Evolutionary conservation across 441 rosid species (phyloP).

Genomic region (Pelargonium fulgidum): DNA sequence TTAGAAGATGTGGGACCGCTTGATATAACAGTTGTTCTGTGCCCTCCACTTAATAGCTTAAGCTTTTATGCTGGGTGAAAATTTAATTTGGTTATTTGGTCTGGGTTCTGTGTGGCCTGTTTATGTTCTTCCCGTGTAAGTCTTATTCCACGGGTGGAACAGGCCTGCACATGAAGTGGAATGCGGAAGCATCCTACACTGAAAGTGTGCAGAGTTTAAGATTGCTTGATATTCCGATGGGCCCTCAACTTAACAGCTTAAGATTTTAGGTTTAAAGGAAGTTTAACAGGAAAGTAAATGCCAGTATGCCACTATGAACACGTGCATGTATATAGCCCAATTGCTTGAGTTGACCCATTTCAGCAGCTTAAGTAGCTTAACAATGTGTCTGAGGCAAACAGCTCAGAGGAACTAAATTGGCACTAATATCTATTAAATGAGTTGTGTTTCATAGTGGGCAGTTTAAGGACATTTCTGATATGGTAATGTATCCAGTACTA

Average conservation of each 20-base stretch:
- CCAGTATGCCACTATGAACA: too few species aligned
- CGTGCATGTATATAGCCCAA: not conserved
- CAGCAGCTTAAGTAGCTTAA: not conserved
- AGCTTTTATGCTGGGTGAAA: too few species aligned
- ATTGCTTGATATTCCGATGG: conserved; percentile 7
- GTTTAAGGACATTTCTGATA: not conserved
- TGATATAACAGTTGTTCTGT: too few species aligned
- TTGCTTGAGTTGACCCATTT: not conserved
- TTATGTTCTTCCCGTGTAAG: too few species aligned
- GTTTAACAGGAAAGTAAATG: not conserved
- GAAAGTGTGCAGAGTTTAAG: too few species aligned
- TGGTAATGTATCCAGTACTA: not conserved
- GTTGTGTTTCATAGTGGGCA: not conserved
- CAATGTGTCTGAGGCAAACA: not conserved
- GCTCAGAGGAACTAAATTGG: not conserved
- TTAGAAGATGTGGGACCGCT: too few species aligned
- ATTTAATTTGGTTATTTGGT: too few species aligned
- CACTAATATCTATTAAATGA: not conserved
- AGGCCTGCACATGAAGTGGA: too few species aligned
- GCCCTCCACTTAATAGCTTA: too few species aligned
- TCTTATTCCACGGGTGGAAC: too few species aligned
- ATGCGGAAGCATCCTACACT: too few species aligned
- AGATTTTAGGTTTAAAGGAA: not conserved
- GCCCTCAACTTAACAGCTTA: not conserved
- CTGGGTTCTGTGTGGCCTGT: too few species aligned